Evolutionary conservation across 2,329 filamentous ascomycete genomes (phyloP), one percentile per base, ranked within the genome.

Genomic region (Colletotrichum navitas): DNA sequence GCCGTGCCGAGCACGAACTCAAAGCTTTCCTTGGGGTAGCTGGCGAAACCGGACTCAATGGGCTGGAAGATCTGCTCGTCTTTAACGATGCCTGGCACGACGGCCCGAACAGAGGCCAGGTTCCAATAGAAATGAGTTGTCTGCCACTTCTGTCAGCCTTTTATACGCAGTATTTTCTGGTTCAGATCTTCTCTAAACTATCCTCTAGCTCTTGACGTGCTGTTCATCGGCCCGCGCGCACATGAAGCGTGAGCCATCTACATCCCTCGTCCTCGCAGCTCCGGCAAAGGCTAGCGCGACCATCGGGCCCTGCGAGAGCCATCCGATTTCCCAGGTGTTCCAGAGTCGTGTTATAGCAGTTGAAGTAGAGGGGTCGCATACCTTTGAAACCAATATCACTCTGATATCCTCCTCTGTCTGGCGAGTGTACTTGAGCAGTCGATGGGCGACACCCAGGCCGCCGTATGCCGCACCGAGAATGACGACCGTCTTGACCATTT

Each of bases 91-190:
- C 82, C 85, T 3, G 87, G 87, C 56, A 89, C 79, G 73, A 90
- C 84, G 78, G 85, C 87, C 58, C 88, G 86, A 54, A 88, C 84
- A 1, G 88, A 84, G 34, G 87, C 87, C 6, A 89, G 66, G 78
- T 89, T 89, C 87, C 87, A 89, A 81, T 85, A 90, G 74, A 90
- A 87, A 75, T 90, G 87, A 73, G 82, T 85, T 74, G 85, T 89
- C 85, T 89, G 75, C 56, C 52, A 64, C 55, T 39, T 16, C 24
- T 24, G 45, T 72, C 41, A 70, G 69, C 52, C 41, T 63, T 18
- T 5, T n/a, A 4, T n/a, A 18, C 10, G 10, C 43, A 4, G 45
- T 29, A 29, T 32, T 18, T 52, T 59, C 16, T 16, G 10, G 5
- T 45, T 18, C 16, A 32, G 10, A 49, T n/a, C 16, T 43, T 54